These are phyloP conservation scores for Wickerhamomyces chaumierensis DNA, from an alignment of 805 yeast species.

Conservation along the genomic window DNA sequence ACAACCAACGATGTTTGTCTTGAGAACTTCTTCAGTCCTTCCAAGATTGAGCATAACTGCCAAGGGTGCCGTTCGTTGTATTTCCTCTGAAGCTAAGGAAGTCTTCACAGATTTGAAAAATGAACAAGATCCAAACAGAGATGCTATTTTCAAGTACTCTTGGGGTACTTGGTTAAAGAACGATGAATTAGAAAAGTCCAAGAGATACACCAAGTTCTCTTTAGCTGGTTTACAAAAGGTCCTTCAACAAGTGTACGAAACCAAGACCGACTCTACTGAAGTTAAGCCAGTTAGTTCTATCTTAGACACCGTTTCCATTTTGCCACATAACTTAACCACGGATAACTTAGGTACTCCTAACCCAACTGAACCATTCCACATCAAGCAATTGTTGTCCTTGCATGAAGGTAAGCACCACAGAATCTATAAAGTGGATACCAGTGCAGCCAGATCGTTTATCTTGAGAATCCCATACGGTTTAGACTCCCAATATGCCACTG, in stretches of 20 bases:
- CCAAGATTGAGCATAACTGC: too few species aligned
- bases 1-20: too few species aligned
- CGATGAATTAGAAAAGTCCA: conserved; percentile 62
- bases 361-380: conserved; percentile 32
- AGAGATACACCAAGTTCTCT: conserved; percentile 72
- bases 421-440: conserved; percentile 61
- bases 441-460: conserved; percentile 49
- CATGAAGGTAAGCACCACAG: conserved; percentile 95
- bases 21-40: too few species aligned
- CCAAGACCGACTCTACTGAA: conserved; percentile 20
- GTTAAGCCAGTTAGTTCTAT: conserved; percentile 24
- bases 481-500: conserved; percentile 53
- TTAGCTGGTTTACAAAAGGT: conserved; percentile 60
- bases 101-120: conserved; percentile 44
- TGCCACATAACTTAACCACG: conserved; percentile 37
- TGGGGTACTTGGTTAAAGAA: conserved; percentile 95
- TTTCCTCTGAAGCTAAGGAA: conserved; percentile 21
- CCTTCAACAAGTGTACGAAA: conserved; percentile 30
- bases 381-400: conserved; percentile 68
- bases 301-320: conserved; percentile 27
- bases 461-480: conserved; percentile 80
- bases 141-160: conserved; percentile 70
- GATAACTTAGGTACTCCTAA: conserved; percentile 32
- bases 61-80: conserved; percentile 11
- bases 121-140: conserved; percentile 55